phyloP scores from a whole-genome alignment of 176 grass and related monocot species.

The Echinochloa phyllopogon region DNA sequence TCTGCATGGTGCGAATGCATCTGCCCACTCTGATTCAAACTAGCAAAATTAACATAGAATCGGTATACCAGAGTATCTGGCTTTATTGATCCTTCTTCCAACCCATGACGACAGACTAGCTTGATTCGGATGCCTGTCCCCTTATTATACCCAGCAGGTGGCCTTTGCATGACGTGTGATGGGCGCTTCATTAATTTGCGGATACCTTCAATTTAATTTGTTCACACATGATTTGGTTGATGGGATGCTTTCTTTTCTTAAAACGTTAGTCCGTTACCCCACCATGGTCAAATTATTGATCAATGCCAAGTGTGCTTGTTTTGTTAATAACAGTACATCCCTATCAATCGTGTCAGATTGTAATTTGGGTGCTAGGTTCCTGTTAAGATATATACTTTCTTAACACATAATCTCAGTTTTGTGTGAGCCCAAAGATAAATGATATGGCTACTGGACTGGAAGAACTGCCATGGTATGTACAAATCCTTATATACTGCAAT shows the following conservation, averaged over 20 bases:
- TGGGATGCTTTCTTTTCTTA: neutral
- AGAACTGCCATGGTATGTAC: neutral
- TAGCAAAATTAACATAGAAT: neutral
- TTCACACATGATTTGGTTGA: conserved; percentile 25
- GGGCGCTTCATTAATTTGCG: neutral
- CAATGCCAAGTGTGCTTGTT: neutral
- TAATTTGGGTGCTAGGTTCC: conserved; percentile 4
- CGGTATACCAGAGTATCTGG: neutral
- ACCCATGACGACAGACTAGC: neutral
- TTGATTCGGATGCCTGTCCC: neutral
- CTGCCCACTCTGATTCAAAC: neutral
- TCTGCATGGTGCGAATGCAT: neutral
- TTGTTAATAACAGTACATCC: neutral
- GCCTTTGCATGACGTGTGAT: conserved; percentile 6
- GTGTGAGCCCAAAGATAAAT: neutral
- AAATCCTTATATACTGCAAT: neutral
- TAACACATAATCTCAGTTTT: conserved; percentile 5
- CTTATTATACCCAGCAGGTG: conserved; percentile 23
- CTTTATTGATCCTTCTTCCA: conserved; percentile 7
- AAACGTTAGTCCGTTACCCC: neutral
- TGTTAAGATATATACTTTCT: neutral
- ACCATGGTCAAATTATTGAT: conserved; percentile 19
- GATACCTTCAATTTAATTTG: conserved; percentile 9
- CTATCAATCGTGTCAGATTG: neutral
- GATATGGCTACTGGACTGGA: neutral